phyloP scores from a whole-genome alignment of 768 basidiomycete species.

The Lepiota brunneoincarnata region DNA sequence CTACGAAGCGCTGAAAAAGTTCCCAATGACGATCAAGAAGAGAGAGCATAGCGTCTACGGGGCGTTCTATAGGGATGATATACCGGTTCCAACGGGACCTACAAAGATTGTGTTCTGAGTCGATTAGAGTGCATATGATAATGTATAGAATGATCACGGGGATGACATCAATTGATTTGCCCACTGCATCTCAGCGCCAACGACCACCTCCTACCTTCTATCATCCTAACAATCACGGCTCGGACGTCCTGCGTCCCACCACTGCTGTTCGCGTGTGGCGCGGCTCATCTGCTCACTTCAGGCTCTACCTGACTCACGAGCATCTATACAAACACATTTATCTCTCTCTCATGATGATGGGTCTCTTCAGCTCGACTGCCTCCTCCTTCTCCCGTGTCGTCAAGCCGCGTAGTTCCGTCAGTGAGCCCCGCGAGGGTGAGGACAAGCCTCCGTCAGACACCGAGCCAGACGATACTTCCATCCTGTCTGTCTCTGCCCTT shows the following conservation, averaged over 20 bases:
- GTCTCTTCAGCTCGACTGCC: constrained; percentile 70
- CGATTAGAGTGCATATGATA: constrained; percentile 5
- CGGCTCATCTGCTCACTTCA: background rate
- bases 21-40: constrained; percentile 98
- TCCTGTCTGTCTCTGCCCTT: constrained; percentile 58
- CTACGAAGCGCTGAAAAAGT: constrained; percentile 73
- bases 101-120: constrained; percentile 73
- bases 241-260: background rate
- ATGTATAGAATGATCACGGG: constrained; percentile 12
- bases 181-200: background rate
- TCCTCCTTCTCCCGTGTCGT: constrained; percentile 50
- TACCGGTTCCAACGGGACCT: constrained; percentile 55
- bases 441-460: constrained; percentile 79
- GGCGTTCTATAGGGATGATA: constrained; percentile 76
- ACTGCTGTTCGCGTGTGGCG: background rate
- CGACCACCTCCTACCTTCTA: background rate
- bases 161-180: constrained; percentile 17
- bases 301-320: background rate
- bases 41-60: constrained; percentile 89
- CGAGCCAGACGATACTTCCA: constrained; percentile 86
- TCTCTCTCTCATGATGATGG: constrained; percentile 57
- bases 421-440: constrained; percentile 42
- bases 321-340: background rate
- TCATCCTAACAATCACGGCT: background rate
- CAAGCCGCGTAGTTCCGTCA: constrained; percentile 65